A percentile compares a stretch with the other conserved stretches of the same genome.
These are phyloP conservation scores for Metarhizium sp. DNA, from an alignment of 2,329 filamentous ascomycete species.

Conservation along the genomic window DNA sequence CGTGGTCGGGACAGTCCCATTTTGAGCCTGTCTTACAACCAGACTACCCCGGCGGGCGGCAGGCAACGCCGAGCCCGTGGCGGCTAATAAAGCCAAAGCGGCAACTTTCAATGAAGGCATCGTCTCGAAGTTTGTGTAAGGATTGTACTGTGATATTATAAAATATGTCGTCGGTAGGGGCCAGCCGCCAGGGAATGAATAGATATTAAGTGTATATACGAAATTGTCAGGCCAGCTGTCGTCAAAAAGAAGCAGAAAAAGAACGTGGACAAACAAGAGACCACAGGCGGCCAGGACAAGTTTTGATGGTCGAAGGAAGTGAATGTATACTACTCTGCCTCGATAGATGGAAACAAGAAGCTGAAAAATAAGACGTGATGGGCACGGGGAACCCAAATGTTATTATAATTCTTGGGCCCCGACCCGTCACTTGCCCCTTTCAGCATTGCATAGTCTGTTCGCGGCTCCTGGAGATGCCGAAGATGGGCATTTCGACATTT, in stretches of 20 bases:
- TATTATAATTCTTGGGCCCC: too few relatives aligned
- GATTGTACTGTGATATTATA: not conserved
- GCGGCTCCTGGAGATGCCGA: not conserved
- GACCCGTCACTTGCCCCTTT: too few relatives aligned
- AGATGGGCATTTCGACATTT: not conserved
- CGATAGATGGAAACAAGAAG: not conserved
- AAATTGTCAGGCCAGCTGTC: slow-evolving; percentile 1
- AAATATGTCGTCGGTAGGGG: not conserved
- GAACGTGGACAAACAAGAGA: not conserved
- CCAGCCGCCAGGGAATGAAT: not conserved
- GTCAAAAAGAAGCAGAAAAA: not conserved
- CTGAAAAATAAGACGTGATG: not conserved
- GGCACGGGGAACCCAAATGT: not conserved
- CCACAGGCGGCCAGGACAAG: too few relatives aligned
- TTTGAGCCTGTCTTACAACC: not conserved
- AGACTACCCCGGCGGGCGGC: slow-evolving; percentile 11
- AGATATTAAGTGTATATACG: not conserved
- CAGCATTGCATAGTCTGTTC: not conserved
- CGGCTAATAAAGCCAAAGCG: slow-evolving; percentile 34
- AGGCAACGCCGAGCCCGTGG: slow-evolving; percentile 38
- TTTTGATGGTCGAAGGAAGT: not conserved
- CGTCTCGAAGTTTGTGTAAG: slow-evolving; percentile 13
- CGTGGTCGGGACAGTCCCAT: not conserved
- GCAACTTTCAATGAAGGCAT: slow-evolving; percentile 31
- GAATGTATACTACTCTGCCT: not conserved